Evolutionary conservation across 306 rosid species (phyloP).

Genomic region (Cotoneaster glaucophyllus): DNA sequence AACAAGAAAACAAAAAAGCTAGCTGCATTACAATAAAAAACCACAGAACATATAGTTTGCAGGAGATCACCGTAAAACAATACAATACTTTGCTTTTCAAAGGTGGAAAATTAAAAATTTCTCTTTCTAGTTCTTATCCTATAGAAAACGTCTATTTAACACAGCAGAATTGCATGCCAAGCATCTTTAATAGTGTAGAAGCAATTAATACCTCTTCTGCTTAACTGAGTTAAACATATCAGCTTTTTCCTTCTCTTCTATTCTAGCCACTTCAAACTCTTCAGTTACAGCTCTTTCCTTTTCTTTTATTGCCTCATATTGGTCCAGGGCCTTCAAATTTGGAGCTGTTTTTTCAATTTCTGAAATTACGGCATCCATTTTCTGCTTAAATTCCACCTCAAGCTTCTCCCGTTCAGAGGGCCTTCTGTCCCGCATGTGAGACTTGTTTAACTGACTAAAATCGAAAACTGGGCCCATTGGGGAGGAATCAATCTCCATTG

Average conservation of each 20-base stretch:
- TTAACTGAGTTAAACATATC: conserved; percentile 66
- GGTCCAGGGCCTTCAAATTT: conserved; percentile 95
- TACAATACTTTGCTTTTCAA: not conserved
- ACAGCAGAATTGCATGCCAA: not conserved
- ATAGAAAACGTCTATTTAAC: not conserved
- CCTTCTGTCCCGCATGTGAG: conserved; percentile 57
- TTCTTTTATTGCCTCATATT: conserved; percentile 80
- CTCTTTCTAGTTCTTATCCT: not conserved
- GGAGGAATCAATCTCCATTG: conserved; percentile 75
- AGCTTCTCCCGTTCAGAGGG: conserved; percentile 61
- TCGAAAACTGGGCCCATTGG: conserved; percentile 58
- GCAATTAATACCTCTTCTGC: conserved; percentile 58
- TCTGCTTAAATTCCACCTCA: conserved; percentile 74
- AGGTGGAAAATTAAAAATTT: not conserved
- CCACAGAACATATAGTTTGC: not conserved
- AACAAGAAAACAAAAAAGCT: not conserved
- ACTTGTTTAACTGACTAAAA: conserved; percentile 63
- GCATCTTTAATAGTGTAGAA: conserved; percentile 4
- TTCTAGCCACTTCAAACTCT: conserved; percentile 90
- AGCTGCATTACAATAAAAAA: not conserved
- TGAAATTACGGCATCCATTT: conserved; percentile 59
- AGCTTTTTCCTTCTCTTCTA: conserved; percentile 73
- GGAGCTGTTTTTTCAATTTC: conserved; percentile 97
- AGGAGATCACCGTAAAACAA: not conserved
- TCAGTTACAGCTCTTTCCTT: conserved; percentile 76